phyloP scores from a whole-genome alignment of 106 monocot genomes.

The Allium sativum region DNA sequence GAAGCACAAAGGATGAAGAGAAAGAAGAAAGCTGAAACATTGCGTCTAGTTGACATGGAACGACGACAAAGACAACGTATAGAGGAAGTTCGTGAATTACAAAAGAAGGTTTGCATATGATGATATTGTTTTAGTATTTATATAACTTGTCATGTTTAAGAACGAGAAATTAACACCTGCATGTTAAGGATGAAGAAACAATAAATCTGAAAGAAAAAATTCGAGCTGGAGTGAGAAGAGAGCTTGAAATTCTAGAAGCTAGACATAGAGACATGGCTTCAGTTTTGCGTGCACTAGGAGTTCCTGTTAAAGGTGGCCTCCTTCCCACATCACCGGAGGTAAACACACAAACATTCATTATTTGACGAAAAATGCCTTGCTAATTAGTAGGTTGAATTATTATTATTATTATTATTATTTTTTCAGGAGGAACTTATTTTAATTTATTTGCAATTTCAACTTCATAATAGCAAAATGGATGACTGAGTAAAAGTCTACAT shows the following conservation, averaged over 20 bases:
- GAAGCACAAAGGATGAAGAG: conserved; percentile 63
- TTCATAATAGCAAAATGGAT: too few relatives aligned
- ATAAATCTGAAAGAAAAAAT: conserved; percentile 62
- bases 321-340: conserved; percentile 52
- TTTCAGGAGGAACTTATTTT: too few relatives aligned
- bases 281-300: conserved; percentile 61
- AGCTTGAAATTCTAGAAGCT: conserved; percentile 52
- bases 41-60: conserved; percentile 73
- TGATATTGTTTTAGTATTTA: neutral
- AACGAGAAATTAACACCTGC: neutral
- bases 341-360: too few relatives aligned
- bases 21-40: conserved; percentile 50
- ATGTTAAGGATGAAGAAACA: conserved; percentile 67
- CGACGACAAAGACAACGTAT: conserved; percentile 81
- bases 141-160: neutral
- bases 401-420: too few relatives aligned
- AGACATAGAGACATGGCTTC: conserved; percentile 71
- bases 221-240: conserved; percentile 48
- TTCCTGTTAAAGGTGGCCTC: conserved; percentile 44
- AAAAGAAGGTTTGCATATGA: conserved; percentile 63
- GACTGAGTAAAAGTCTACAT: too few relatives aligned
- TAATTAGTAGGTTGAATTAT: too few relatives aligned
- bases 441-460: too few relatives aligned
- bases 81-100: conserved; percentile 77
- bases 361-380: too few relatives aligned